These are phyloP conservation scores for Thermochaetoides thermophila DNA, from an alignment of 495 filamentous ascomycete species.

Conservation along the genomic window DNA sequence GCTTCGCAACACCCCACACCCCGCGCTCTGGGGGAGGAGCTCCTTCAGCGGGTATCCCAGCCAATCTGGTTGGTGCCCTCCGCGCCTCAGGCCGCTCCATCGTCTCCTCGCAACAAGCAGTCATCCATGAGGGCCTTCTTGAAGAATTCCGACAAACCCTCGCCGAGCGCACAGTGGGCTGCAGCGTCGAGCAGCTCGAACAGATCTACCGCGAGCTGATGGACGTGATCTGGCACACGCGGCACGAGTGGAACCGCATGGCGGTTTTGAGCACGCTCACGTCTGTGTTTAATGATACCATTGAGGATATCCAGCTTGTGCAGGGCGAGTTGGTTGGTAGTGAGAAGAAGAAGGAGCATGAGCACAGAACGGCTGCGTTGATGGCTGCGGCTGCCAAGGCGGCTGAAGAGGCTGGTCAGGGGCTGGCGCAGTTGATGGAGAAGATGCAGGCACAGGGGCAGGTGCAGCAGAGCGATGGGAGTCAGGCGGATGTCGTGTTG, in stretches of 20 bases:
- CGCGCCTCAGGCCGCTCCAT: too few species aligned
- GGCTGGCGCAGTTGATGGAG: too few species aligned
- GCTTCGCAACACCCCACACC: too few species aligned
- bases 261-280: constrained; percentile 46
- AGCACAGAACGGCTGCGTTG: too few species aligned
- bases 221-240: constrained; percentile 68
- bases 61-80: too few species aligned
- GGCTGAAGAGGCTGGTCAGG: too few species aligned
- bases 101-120: constrained; percentile 31
- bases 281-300: constrained; percentile 62
- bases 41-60: too few species aligned
- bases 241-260: constrained; percentile 68
- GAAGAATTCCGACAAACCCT: constrained; percentile 43
- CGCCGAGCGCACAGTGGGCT: constrained; percentile 54
- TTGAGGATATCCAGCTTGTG: constrained; percentile 61
- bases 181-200: constrained; percentile 84
- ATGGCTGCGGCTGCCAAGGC: too few species aligned
- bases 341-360: constrained; percentile 10
- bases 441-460: too few species aligned
- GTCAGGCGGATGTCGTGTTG: not conserved
- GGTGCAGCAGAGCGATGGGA: not conserved
- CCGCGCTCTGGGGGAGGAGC: too few species aligned
- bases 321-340: constrained; percentile 32
- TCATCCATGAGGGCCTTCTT: constrained; percentile 43
- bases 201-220: constrained; percentile 84